Percentiles rank a stretch among this genome's conserved stretches.
Conservation (phyloP, 1,284 basidiomycete genomes). For the Phylloporus sp. region DNA sequence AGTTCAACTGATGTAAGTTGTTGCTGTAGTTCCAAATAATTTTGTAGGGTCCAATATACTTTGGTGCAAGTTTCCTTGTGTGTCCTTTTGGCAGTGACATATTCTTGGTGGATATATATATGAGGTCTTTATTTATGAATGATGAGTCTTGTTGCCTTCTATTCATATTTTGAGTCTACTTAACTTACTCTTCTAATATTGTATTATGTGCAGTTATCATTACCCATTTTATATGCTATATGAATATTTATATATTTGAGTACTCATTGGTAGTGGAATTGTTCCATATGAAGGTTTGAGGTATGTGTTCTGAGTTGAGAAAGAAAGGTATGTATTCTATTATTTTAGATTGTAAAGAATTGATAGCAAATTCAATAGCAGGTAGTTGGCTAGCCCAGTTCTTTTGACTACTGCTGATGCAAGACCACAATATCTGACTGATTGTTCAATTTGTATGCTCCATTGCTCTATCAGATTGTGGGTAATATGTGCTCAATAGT, state of each 20-base stretch:
- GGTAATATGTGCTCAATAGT: background rate
- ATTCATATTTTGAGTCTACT: background rate
- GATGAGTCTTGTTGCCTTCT: background rate
- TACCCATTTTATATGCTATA: background rate
- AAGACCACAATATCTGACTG: background rate
- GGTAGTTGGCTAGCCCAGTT: background rate
- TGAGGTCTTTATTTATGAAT: background rate
- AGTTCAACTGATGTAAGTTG: background rate
- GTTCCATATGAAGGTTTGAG: conserved; percentile 34
- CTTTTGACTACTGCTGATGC: conserved; percentile 11
- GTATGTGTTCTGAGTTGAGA: conserved; percentile 38
- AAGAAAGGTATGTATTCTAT: conserved; percentile 43
- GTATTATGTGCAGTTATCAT: background rate
- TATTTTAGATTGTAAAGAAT: background rate
- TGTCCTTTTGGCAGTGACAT: background rate
- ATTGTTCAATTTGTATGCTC: background rate
- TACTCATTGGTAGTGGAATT: background rate
- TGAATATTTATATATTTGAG: background rate
- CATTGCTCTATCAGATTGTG: background rate
- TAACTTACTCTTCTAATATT: background rate
- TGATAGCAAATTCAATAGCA: conserved; percentile 23
- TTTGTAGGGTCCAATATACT: background rate
- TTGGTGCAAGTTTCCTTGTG: background rate
- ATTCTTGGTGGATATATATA: background rate
- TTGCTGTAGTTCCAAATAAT: background rate